Base-by-base conservation (phyloP, 495 filamentous ascomycete species). In the Apiosordaria backusii region DNA sequence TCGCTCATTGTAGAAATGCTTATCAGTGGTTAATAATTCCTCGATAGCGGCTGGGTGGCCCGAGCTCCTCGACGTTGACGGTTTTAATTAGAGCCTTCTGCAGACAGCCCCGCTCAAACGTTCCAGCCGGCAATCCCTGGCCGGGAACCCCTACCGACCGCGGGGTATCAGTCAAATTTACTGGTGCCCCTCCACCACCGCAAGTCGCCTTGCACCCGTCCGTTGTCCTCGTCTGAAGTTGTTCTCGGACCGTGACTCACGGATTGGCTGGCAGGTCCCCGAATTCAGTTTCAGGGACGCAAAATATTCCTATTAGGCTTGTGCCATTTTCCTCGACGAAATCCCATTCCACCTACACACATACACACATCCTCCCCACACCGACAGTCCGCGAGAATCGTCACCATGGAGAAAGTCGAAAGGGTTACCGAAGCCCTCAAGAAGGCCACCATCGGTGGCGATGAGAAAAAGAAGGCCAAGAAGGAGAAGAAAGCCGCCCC, bases 401-500 rank as follows among this genome's bases (percentile, higher is more conserved):
- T 53, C 65, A 59, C 50, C 57, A 72, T 74, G 71, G 74, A 75
- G 61, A 71, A 76, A 45, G 72, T 76, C 54, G 74, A 75, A 58
- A 72, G 75, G 54, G 72, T 76, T 50, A 70, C 75, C 60, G 72
- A 77, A n/a, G 68, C 72, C 54, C 45, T 77, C 35, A 74, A 77
- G 62, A 76, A 77, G 57, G 64, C 66, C 62, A 64, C 71, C 63
- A 70, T 77, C 65, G 72, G 69, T 64, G 69, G 68, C 62, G 75
- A 65, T 54, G 74, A 75, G 16, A 75, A 77, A 71, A 72, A 71
- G 67, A 61, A 50, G 59, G 59, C n/a, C 23, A 76, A 77, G 71
- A 75, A 76, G 72, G 68, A 74, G 54, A 79, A 81, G 75, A 79
- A 80, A 72, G 77, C 69, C 35, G 79, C 78, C 67, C 79, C 76